Evolutionary conservation across 805 yeast species (phyloP).

Genomic region (Candida alai): DNA sequence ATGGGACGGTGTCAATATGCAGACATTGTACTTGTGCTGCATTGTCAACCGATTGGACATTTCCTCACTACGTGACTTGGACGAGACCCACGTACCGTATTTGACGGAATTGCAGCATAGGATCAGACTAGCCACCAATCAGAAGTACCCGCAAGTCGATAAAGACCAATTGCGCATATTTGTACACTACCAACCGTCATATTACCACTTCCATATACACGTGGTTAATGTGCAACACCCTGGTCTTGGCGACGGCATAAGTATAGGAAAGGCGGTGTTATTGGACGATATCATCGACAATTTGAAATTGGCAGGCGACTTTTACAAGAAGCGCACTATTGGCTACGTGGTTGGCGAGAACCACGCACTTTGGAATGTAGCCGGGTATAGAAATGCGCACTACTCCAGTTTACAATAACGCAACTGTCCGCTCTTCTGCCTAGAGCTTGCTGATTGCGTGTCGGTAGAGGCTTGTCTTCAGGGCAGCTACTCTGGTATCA

Average conservation of each 20-base stretch:
- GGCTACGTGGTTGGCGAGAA: slow-evolving; percentile 71
- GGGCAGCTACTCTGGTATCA: too few species aligned
- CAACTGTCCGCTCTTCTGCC: too few species aligned
- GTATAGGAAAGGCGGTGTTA: slow-evolving; percentile 76
- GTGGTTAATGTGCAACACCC: slow-evolving; percentile 71
- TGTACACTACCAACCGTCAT: slow-evolving; percentile 93
- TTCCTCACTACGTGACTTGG: slow-evolving; percentile 72
- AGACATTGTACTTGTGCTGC: slow-evolving; percentile 71
- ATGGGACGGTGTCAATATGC: slow-evolving; percentile 79
- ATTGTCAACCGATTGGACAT: slow-evolving; percentile 70
- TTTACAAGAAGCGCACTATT: slow-evolving; percentile 55
- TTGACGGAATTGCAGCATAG: slow-evolving; percentile 44
- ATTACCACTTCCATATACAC: slow-evolving; percentile 93
- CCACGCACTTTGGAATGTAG: slow-evolving; percentile 70
- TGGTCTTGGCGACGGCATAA: slow-evolving; percentile 64
- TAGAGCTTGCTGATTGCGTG: too few species aligned
- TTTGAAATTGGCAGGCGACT: slow-evolving; percentile 52
- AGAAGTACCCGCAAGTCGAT: slow-evolving; percentile 37
- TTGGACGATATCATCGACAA: slow-evolving; percentile 80
- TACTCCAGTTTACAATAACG: too few species aligned
- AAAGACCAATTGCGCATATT: slow-evolving; percentile 67
- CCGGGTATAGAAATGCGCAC: too few species aligned
- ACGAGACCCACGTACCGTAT: slow-evolving; percentile 53
- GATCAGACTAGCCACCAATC: slow-evolving; percentile 43
- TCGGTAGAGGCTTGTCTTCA: too few species aligned